Conservation (phyloP, 495 filamentous ascomycete genomes). For the Copromyces sp. region DNA sequence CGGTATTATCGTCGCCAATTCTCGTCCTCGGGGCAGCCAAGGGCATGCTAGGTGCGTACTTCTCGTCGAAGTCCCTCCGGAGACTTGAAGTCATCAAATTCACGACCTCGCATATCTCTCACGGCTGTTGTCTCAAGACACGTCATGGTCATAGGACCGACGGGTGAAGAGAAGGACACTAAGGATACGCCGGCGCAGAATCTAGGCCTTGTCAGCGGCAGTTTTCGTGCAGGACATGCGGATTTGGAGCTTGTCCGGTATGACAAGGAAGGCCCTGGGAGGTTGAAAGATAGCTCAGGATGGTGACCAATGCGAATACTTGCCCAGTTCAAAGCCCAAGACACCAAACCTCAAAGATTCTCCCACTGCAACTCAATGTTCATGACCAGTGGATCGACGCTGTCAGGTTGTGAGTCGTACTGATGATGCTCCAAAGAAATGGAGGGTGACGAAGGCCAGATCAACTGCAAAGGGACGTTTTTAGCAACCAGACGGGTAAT, state of each 20-base stretch:
- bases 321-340: neutral
- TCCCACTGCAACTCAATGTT: neutral
- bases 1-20: neutral
- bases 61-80: neutral
- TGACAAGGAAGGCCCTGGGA: neutral
- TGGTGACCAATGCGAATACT: neutral
- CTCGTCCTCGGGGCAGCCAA: neutral
- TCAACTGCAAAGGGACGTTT: neutral
- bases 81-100: neutral
- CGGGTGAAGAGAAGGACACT: neutral
- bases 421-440: neutral
- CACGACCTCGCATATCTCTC: neutral
- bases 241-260: neutral
- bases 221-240: neutral
- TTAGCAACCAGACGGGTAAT: neutral
- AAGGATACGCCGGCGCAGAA: neutral
- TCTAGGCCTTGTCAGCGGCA: neutral
- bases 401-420: neutral
- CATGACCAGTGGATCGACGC: neutral
- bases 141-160: neutral
- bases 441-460: neutral
- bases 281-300: neutral
- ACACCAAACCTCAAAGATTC: neutral
- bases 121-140: neutral
- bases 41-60: neutral